Evolutionary conservation across 306 rosid genomes (phyloP).

Genomic region (Lablab purpureus): DNA sequence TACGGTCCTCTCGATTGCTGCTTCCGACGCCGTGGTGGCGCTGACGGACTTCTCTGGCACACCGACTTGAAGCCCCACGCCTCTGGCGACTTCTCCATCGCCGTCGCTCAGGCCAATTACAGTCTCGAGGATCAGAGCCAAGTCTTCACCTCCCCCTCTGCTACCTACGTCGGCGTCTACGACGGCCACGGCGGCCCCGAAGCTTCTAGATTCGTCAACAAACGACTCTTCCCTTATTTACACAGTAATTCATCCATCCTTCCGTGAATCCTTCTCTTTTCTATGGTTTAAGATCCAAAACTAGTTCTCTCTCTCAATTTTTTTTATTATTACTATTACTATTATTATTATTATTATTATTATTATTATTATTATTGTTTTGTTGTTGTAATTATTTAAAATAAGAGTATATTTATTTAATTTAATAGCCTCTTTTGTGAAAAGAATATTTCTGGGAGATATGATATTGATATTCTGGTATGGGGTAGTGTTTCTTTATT

Average conservation of each 20-base stretch:
- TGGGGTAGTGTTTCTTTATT: background rate
- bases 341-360: no score
- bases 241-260: conserved; percentile 55
- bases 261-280: background rate
- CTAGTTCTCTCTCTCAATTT: background rate
- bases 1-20: conserved; percentile 64
- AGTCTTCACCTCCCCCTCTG: conserved; percentile 83
- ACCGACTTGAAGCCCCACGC: conserved; percentile 85
- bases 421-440: background rate
- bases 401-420: background rate
- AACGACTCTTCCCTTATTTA: conserved; percentile 71
- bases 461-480: background rate
- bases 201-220: conserved; percentile 92
- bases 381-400: background rate
- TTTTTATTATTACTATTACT: background rate
- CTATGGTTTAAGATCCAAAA: background rate
- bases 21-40: conserved; percentile 51
- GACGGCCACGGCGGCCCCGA: conserved; percentile 99
- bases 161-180: conserved; percentile 85
- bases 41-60: conserved; percentile 86
- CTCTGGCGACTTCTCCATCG: conserved; percentile 94
- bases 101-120: conserved; percentile 92
- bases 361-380: no score
- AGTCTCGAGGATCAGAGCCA: conserved; percentile 95
- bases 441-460: background rate